Evolutionary conservation across 2,329 filamentous ascomycete species (phyloP), one percentile per base, ranked within the genome.

Genomic region (Lachnellula arida): DNA sequence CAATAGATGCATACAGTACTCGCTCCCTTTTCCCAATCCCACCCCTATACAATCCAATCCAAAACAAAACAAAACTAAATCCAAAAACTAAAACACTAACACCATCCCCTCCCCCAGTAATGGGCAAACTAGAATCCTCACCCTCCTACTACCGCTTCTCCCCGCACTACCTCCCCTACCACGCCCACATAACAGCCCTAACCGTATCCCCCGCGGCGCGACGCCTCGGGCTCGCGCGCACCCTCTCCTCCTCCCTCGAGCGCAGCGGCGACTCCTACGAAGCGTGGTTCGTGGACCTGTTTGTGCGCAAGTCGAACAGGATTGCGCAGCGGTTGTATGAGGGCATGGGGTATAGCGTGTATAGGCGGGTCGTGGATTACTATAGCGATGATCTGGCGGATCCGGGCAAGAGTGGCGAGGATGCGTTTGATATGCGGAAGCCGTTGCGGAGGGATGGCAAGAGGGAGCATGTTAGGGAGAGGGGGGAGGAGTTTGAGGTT

Each of bases 381-480:
- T 99, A 99, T 68, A 90, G 88, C 60, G 92, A 97, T 70, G 89
- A 95, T 69, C 81, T 86, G 53, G 82, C 84, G 3, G 82, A 79
- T 9, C 77, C 81, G 58, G 76, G 81, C 55, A 90, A 93, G 72
- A 91, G 97, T 74, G 82, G 84, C 50, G 91, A 96, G 73, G 93
- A 97, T 76, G 94, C 93, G 17, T 94, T 90, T 71, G 94, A 99
- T 75, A 99, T 99, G 94, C 84, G 94, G 62, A 97, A 97, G 72
- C 84, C 91, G 39, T 84, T 93, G 75, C 88, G 82, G 73, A 82
- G 92, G 67, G 94, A 99, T 74, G 82, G 80, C 71, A 81, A 86
- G 54, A 75, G 80, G 56, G 81, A 89, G 71, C 90, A 95, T 72
- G 80, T 96, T 48, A 82, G 94, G 62, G 82, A 87, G 53, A 84